Evolutionary conservation across 805 yeast species (phyloP), one percentile per base, ranked within the genome.

Genomic region (Nakazawaea holstii): DNA sequence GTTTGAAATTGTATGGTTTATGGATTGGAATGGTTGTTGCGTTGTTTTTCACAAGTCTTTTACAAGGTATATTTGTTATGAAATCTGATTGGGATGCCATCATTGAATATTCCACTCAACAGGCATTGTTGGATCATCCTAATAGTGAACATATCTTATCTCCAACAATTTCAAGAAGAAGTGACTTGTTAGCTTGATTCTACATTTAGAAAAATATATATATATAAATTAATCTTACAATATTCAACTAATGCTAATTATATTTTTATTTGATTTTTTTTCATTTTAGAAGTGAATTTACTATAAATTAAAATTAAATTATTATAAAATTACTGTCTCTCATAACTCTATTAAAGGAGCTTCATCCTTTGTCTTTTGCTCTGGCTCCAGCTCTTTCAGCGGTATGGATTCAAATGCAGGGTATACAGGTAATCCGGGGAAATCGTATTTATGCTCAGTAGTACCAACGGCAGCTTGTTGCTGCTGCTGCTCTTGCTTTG

Each of bases 21-120:
- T 89, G 96, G 96, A 52, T 70, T 6, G 96, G 96, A 1, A 67
- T 69, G 72, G 58, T 67, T 13, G 57, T 64, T 39, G 74, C 72
- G 8, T 59, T 72, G 43, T 52, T 65, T 39, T 52, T 67, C 40
- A 66, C 67, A 3, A 64, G 73, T 8, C 38, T 57, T 11, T 55
- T 59, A 33, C 74, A 70, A 54, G 58, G 59, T n/a, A 67, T 66
- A 51, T 69, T 62, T 50, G 72, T 72, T 2, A 33, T 56, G 31
- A 56, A 59, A 2, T 69, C 73, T 52, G 69, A 71, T 54, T 72
- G 77, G 77, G 73, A 71, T 43, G 41, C 49, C 27, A 64, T 72
- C 43, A 68, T 72, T 46, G 62, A 58, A 47, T 69, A 65, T 46
- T 65, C 72, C 47, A 64, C 69, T 37, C 65, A 59, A 47, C 76